These are phyloP conservation scores for Lupinus albus DNA, from an alignment of 306 rosid species.

Conservation along the genomic window DNA sequence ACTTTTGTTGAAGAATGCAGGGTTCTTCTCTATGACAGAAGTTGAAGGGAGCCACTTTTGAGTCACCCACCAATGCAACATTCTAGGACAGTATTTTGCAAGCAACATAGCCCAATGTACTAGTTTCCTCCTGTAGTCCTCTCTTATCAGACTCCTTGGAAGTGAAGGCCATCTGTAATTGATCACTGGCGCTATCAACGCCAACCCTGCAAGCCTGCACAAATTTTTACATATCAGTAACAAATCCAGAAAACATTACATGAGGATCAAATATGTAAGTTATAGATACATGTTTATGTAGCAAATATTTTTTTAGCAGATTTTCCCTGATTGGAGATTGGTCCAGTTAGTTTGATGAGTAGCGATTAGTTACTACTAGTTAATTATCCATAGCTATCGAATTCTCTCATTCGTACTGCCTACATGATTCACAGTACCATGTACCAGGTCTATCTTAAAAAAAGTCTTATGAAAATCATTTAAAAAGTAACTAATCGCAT, in stretches of 20 bases:
- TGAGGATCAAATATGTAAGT: no score
- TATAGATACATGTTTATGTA: no score
- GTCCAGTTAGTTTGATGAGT: background rate
- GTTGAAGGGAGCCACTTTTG: slow-evolving; percentile 93
- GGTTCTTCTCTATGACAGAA: slow-evolving; percentile 74
- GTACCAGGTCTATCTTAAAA: no score
- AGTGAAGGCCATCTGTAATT: slow-evolving; percentile 90
- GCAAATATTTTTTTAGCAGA: no score
- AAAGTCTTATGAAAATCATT: no score
- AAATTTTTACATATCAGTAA: background rate
- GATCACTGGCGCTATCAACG: slow-evolving; percentile 76
- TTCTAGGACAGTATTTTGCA: slow-evolving; percentile 66
- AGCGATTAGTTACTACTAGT: background rate
- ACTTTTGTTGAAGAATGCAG: slow-evolving; percentile 67
- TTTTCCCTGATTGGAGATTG: background rate
- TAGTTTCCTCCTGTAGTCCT: slow-evolving; percentile 71
- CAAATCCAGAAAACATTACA: no score
- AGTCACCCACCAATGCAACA: slow-evolving; percentile 84
- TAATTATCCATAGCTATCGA: no score
- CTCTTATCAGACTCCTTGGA: slow-evolving; percentile 60
- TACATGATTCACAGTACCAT: no score
- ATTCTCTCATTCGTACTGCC: no score
- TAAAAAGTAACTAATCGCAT: no score
- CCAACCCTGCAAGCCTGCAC: slow-evolving; percentile 85
- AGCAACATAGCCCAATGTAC: slow-evolving; percentile 61